Conservation (phyloP, 257 asterid genomes). For the Fraxinus anomala region DNA sequence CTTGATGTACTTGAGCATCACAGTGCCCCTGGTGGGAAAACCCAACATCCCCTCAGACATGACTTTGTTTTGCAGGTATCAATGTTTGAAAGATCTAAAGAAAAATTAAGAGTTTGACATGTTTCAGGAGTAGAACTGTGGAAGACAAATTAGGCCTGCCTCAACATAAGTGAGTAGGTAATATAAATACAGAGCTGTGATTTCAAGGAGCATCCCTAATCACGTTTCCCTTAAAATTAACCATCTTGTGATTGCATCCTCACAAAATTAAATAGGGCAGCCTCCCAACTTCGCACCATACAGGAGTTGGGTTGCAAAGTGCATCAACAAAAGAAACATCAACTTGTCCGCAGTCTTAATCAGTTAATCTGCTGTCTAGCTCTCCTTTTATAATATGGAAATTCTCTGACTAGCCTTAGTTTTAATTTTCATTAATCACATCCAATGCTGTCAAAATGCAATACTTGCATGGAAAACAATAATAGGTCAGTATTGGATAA, state of each 20-base stretch:
- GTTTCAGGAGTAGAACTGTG: neutral
- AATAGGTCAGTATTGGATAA: constrained; percentile 18
- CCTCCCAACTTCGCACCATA: neutral
- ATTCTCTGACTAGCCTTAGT: neutral
- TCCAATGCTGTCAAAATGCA: neutral
- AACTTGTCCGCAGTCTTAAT: neutral
- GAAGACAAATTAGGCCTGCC: neutral
- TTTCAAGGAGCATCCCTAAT: neutral
- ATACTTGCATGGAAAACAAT: constrained; percentile 7
- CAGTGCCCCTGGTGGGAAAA: neutral
- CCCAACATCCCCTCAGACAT: neutral
- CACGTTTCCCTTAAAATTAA: neutral
- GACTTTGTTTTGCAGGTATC: neutral
- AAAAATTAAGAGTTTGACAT: neutral
- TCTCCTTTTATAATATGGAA: neutral
- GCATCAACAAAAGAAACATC: neutral
- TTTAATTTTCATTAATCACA: neutral
- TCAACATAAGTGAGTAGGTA: neutral
- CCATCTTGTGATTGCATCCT: neutral
- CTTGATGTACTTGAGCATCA: neutral
- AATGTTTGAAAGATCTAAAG: neutral
- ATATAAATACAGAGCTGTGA: neutral
- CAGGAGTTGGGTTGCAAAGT: neutral
- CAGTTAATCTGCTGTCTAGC: neutral
- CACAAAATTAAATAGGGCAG: neutral